Evolutionary conservation across 495 filamentous ascomycete genomes (phyloP).

Genomic region (Talaromyces borbonicus): DNA sequence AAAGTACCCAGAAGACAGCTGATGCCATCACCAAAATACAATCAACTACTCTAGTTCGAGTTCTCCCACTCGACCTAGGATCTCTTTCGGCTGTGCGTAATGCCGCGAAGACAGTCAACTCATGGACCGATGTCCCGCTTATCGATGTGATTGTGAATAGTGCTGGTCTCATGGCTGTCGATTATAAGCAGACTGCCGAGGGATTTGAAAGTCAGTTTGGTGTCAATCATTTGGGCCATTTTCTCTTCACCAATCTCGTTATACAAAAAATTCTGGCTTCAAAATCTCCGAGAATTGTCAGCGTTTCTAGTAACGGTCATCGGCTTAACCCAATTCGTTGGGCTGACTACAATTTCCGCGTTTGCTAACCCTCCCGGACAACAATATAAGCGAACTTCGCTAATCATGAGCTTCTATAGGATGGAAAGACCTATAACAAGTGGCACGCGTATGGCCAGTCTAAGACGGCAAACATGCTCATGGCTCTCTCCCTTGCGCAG

Average conservation of each 20-base stretch:
- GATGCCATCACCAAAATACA: slow-evolving; percentile 19
- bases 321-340: slow-evolving; percentile 32
- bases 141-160: slow-evolving; percentile 65
- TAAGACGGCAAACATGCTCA: slow-evolving; percentile 51
- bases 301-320: slow-evolving; percentile 29
- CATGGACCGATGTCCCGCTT: slow-evolving; percentile 30
- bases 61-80: slow-evolving; percentile 33
- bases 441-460: slow-evolving; percentile 44
- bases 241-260: slow-evolving; percentile 49
- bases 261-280: slow-evolving; percentile 27
- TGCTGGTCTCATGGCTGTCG: slow-evolving; percentile 53
- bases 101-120: slow-evolving; percentile 40
- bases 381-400: too few relatives aligned
- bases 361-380: slow-evolving; percentile 9
- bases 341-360: slow-evolving; percentile 46
- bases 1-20: slow-evolving; percentile 28
- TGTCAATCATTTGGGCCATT: slow-evolving; percentile 48
- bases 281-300: slow-evolving; percentile 16
- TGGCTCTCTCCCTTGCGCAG: slow-evolving; percentile 36
- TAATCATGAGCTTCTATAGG: too few relatives aligned
- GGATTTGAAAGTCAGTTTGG: slow-evolving; percentile 46
- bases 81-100: slow-evolving; percentile 33
- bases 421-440: slow-evolving; percentile 41
- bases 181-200: slow-evolving; percentile 23
- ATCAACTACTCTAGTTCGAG: slow-evolving; percentile 21